Conservation (phyloP, 2,329 filamentous ascomycete species). For the Colletotrichum euphorbiae region DNA sequence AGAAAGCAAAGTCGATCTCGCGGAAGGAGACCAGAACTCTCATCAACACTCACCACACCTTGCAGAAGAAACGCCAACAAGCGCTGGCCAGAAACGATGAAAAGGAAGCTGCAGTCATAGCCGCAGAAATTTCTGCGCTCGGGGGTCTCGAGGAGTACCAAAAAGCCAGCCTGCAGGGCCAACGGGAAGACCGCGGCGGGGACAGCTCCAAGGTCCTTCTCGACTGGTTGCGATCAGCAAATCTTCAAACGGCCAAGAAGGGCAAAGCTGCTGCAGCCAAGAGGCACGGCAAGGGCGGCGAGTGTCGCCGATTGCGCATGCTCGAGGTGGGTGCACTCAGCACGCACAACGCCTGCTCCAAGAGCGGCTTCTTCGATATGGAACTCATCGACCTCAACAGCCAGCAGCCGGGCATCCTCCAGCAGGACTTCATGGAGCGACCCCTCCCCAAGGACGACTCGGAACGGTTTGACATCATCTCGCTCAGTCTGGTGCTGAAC, state of each 20-base stretch:
- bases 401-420: constrained; percentile 81
- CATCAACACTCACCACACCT: constrained; percentile 74
- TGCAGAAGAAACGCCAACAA: constrained; percentile 71
- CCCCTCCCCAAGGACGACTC: constrained; percentile 72
- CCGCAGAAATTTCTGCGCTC: constrained; percentile 65
- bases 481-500: constrained; percentile 91
- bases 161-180: constrained; percentile 75
- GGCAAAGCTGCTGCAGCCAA: not conserved
- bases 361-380: constrained; percentile 76
- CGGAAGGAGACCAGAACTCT: constrained; percentile 72
- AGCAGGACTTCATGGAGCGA: constrained; percentile 95
- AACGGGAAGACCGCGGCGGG: constrained; percentile 73
- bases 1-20: constrained; percentile 68
- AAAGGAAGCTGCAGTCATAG: constrained; percentile 57
- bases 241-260: constrained; percentile 43
- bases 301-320: constrained; percentile 65
- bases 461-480: constrained; percentile 88
- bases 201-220: constrained; percentile 74
- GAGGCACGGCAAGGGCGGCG: not conserved
- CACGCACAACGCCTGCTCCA: constrained; percentile 85
- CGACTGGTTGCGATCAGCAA: constrained; percentile 66
- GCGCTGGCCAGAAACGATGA: constrained; percentile 66
- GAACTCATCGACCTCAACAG: constrained; percentile 91
- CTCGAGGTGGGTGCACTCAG: constrained; percentile 93
- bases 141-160: constrained; percentile 75